Evolutionary conservation across 1,284 basidiomycete genomes (phyloP).

Genomic region (Calocybe gambosa): DNA sequence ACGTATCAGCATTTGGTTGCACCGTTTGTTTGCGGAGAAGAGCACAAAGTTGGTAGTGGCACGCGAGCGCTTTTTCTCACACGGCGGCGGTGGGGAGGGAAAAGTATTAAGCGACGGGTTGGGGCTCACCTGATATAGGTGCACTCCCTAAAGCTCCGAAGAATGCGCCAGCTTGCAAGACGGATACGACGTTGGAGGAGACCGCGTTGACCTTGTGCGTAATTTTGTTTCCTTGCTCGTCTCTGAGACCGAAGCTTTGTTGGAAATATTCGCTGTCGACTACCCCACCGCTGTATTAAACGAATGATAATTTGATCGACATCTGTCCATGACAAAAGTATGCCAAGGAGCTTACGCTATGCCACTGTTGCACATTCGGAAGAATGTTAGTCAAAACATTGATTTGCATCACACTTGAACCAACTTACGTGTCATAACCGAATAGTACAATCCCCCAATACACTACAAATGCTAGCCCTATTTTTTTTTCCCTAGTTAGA

Average conservation of each 20-base stretch:
- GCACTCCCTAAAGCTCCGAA: slow-evolving; percentile 61
- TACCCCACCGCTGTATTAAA: slow-evolving; percentile 7
- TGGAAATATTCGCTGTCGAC: slow-evolving; percentile 45
- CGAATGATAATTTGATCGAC: too few relatives aligned
- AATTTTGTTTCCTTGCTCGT: slow-evolving; percentile 34
- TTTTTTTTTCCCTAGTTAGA: not conserved
- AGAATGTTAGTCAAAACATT: not conserved
- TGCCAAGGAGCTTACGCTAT: slow-evolving; percentile 1
- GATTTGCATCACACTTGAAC: not conserved
- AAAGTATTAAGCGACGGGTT: too few relatives aligned
- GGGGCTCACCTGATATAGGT: slow-evolving; percentile 53
- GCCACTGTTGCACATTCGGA: slow-evolving; percentile 1
- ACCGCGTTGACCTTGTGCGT: slow-evolving; percentile 36
- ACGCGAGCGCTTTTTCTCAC: too few relatives aligned
- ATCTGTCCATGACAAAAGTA: not conserved
- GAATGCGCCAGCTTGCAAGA: slow-evolving; percentile 76
- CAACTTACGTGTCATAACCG: slow-evolving; percentile 54
- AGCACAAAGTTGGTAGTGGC: too few relatives aligned
- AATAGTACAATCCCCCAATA: slow-evolving; percentile 79
- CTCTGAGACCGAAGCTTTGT: slow-evolving; percentile 51
- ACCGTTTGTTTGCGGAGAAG: too few relatives aligned
- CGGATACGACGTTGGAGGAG: slow-evolving; percentile 55
- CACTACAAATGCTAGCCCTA: slow-evolving; percentile 64
- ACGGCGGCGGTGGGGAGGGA: too few relatives aligned
- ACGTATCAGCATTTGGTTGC: too few relatives aligned